Evolutionary conservation across 345 rosid species (phyloP), one percentile per base, ranked within the genome.

Genomic region (Hypericum perforatum): DNA sequence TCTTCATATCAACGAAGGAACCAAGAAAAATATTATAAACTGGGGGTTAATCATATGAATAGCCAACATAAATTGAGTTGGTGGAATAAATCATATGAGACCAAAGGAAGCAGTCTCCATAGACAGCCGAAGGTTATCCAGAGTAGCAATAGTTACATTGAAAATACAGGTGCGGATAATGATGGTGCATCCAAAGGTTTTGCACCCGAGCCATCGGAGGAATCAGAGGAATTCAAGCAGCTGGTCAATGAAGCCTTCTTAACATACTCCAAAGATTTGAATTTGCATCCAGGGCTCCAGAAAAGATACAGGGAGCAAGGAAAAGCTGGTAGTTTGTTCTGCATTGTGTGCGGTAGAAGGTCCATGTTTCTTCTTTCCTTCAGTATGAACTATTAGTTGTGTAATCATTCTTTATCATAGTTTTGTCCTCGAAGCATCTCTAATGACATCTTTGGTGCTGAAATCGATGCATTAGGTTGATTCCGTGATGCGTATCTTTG

Each of bases 331-430:
- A 75, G 79, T 62, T 71, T 82, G 72, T 79, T 77, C 76, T 82
- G 90, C 78, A 65, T 80, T 41, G 80, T 76, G 8, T 82, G 90
- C 47, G 78, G 86, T 63, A 69, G 70, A 70, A 82, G 90, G 90
- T 82, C 61, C 65, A 81, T 77, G 71, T 22, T 22, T 22, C 32
- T 72, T 64, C 78, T 74, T 64, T 56, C 58, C 59, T 59, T 41
- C 46, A 44, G 29, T 54, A 43, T 64, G 48, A 52, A 50, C 61
- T 67, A n/a, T n/a, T n/a, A n/a, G n/a, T n/a, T n/a, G n/a, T n/a
- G n/a, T n/a, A n/a, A n/a, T n/a, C n/a, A n/a, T n/a, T n/a, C n/a
- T n/a, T n/a, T n/a, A n/a, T n/a, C n/a, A n/a, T n/a, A n/a, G n/a
- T n/a, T n/a, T n/a, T n/a, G n/a, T n/a, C n/a, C n/a, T n/a, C n/a